Evolutionary conservation across 768 basidiomycete species (phyloP).

Genomic region (Podaxis sp.): DNA sequence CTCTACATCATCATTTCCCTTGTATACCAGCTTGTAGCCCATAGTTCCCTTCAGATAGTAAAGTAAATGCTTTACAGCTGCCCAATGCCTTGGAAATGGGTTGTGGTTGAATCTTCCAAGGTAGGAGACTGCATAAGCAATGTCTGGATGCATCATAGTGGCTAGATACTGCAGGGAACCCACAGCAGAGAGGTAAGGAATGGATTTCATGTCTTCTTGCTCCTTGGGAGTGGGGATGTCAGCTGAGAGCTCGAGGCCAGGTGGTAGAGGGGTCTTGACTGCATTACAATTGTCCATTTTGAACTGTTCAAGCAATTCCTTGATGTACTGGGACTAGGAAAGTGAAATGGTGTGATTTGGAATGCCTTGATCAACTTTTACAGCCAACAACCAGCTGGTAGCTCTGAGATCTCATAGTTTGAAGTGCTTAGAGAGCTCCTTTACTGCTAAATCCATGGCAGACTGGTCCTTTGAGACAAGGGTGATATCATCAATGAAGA

Average conservation of each 20-base stretch:
- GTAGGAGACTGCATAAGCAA: constrained; percentile 1
- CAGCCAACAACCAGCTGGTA: constrained; percentile 22
- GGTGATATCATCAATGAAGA: constrained; percentile 32
- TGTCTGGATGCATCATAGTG: background rate
- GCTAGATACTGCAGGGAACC: no score
- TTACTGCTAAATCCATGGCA: constrained; percentile 8
- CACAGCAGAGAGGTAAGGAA: no score
- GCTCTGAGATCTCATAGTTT: constrained; percentile 18
- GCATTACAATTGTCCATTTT: constrained; percentile 21
- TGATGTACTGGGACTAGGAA: constrained; percentile 25
- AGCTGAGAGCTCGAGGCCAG: constrained; percentile 13
- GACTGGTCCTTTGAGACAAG: constrained; percentile 8
- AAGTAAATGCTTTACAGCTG: constrained; percentile 7
- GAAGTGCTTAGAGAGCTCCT: constrained; percentile 17
- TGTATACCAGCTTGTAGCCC: constrained; percentile 16
- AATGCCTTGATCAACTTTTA: constrained; percentile 22
- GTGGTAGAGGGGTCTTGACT: constrained; percentile 25
- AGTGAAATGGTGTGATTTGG: constrained; percentile 19
- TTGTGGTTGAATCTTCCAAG: background rate
- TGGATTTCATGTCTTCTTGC: no score
- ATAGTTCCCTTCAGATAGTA: constrained; percentile 10
- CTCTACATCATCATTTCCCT: background rate
- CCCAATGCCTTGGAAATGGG: background rate
- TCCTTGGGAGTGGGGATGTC: background rate
- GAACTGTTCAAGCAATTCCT: constrained; percentile 22